Base-by-base conservation (phyloP, 164 flowering plant species). In the Pachysandra terminalis region DNA sequence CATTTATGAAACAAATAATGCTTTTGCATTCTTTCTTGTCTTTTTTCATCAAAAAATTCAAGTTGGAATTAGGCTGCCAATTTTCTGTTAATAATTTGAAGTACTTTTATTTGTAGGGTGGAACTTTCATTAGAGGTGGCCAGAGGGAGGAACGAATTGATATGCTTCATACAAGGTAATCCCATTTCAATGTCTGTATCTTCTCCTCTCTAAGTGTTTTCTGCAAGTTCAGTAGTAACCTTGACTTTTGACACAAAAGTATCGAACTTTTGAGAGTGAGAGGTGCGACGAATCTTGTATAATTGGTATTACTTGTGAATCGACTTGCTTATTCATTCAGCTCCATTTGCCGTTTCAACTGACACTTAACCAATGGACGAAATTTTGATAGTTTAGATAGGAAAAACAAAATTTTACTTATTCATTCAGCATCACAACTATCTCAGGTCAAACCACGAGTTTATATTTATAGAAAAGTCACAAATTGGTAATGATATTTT, bases 91-190 rank as follows among this genome's bases (percentile, higher is more conserved):
- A 9, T 32, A 57, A 66, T 6, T 51, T 57, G 59, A 64, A 9
- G 59, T 53, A 52, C 15, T 22, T 61, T 61, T 56, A 32, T 66
- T 53, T 73, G 23, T 77, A 91, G 98, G 83, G 66, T 54, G 96
- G 97, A 64, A 80, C 72, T 25, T 45, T 95, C 71, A 76, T 90
- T 17, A 71, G 86, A 62, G 99, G 97, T 40, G 79, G 97, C 86
- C 96, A 92, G 83, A 88, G 75, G 68, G 97, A 92, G 78, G 97
- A 92, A 60, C 88, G 97, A 41, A 9, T 86, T 8, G 75, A 77
- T 49, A 56, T 76, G 67, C 76, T 92, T 53, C 73, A 37, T 26
- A 32, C 72, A 64, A 86, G 99, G 99, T 92, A 81, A 61, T 55
- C 45, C 13, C 26, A 41, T 55, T 55, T 35, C 27, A 19, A 49